Percentiles rank a stretch among this genome's conserved stretches.
Conservation (phyloP, 164 flowering plant species). For the Tetracentron sinense region DNA sequence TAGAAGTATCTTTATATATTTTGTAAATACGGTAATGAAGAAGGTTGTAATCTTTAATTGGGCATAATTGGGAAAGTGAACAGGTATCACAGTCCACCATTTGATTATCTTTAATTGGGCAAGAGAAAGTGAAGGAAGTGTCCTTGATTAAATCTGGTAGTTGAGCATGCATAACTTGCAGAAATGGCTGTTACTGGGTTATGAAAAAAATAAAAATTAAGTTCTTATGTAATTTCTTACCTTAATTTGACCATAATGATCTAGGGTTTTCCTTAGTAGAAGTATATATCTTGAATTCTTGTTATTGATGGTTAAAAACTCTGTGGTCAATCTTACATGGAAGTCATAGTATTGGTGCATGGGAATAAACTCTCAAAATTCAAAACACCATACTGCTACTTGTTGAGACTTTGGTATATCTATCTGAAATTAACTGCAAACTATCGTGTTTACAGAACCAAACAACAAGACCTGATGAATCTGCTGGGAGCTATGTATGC, state of each 20-base stretch:
- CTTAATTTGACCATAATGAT: neutral
- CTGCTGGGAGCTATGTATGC: constrained; percentile 69
- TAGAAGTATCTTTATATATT: too few relatives aligned
- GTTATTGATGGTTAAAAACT: neutral
- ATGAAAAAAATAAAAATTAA: too few relatives aligned
- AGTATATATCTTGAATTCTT: too few relatives aligned
- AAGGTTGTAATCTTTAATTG: neutral
- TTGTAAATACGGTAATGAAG: neutral
- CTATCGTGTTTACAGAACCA: constrained; percentile 31
- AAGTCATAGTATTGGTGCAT: neutral
- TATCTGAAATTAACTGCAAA: neutral
- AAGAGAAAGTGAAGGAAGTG: too few relatives aligned
- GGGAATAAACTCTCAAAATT: too few relatives aligned
- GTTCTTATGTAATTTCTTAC: too few relatives aligned
- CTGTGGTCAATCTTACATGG: neutral
- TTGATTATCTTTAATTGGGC: neutral
- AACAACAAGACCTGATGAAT: constrained; percentile 56
- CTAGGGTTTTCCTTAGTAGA: neutral
- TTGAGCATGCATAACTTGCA: neutral
- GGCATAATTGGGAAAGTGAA: too few relatives aligned
- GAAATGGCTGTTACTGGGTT: too few relatives aligned
- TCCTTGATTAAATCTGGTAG: neutral
- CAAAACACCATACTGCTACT: neutral
- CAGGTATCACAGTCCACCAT: too few relatives aligned
- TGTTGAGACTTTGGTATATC: neutral